Evolutionary conservation across 305 asterid genomes (phyloP), one percentile per base, ranked within the genome.

Genomic region (Plantago coronopus): DNA sequence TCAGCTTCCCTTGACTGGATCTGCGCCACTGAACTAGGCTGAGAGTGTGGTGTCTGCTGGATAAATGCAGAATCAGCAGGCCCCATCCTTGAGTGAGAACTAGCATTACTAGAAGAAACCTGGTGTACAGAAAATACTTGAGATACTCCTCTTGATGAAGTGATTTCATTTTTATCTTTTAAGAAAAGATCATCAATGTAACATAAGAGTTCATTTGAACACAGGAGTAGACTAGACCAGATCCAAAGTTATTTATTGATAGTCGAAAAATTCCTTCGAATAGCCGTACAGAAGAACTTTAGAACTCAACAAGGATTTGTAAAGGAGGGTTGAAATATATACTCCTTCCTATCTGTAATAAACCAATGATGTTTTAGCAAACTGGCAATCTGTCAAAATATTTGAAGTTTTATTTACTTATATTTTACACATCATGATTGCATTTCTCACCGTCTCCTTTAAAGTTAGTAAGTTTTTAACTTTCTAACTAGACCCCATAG

Each of bases 1-100:
- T 91, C 98, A 65, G 95, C 97, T 80, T 86, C 96, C 78, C 84
- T 91, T 21, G 95, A 81, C 68, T 81, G 95, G 68, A 74, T 67
- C 69, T 75, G 89, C 68, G 82, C 76, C 38, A 64, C 63, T 43
- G 75, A 21, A 77, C 66, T 42, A 63, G 82, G 67, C 71, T 75
- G 83, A 50, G 81, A 70, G 74, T 71, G 67, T 54, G 85, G 60
- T 38, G 49, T 66, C 59, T 75, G 86, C 15, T 74, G 90, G 67
- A 62, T 61, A 44, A 59, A 15, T 17, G 79, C 56, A 48, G 76
- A 63, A 57, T 81, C 89, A 48, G 71, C 65, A 46, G 76, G 53
- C 48, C 77, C 78, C 54, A 53, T 57, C 73, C 79, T 70, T 71
- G 70, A 59, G 46, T 78, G 83, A 62, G 43, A 7, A 67, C 77